Evolutionary conservation across 345 rosid species (phyloP).

Genomic region (Pistacia atlantica): DNA sequence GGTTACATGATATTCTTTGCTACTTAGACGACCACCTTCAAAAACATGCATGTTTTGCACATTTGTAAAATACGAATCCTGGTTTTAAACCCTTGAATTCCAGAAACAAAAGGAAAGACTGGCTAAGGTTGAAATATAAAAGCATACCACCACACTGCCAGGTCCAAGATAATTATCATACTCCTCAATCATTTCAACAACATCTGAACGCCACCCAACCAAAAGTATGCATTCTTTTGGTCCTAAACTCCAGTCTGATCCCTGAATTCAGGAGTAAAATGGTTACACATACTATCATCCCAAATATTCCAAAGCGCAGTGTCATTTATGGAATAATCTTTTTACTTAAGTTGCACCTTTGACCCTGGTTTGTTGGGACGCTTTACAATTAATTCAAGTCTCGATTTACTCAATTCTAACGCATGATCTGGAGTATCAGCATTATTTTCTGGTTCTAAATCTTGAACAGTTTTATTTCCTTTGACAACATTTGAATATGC

Average conservation of each 20-base stretch:
- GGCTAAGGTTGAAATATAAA: conserved; percentile 19
- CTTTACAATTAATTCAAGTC: conserved; percentile 51
- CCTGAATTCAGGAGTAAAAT: conserved; percentile 41
- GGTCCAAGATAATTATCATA: conserved; percentile 97
- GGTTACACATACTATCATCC: conserved; percentile 16
- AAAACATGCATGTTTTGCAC: not conserved
- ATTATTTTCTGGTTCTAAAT: conserved; percentile 33
- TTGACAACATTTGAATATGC: conserved; percentile 40
- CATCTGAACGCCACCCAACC: conserved; percentile 96
- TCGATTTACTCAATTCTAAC: conserved; percentile 47
- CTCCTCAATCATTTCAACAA: conserved; percentile 86
- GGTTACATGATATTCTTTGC: not conserved
- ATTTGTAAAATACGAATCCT: not conserved
- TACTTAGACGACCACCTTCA: not conserved
- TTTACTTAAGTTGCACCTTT: conserved; percentile 52
- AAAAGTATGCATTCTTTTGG: conserved; percentile 82
- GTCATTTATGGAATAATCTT: conserved; percentile 15
- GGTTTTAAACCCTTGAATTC: not conserved
- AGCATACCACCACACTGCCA: conserved; percentile 80
- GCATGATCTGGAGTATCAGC: conserved; percentile 37
- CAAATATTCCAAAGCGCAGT: conserved; percentile 13
- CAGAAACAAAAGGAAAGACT: not conserved
- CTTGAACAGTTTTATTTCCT: conserved; percentile 23
- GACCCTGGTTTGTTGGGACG: conserved; percentile 60
- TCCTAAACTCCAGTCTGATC: conserved; percentile 68